Evolutionary conservation across 148 eudicot species (phyloP).

Genomic region (Pharnaceum exiguum): DNA sequence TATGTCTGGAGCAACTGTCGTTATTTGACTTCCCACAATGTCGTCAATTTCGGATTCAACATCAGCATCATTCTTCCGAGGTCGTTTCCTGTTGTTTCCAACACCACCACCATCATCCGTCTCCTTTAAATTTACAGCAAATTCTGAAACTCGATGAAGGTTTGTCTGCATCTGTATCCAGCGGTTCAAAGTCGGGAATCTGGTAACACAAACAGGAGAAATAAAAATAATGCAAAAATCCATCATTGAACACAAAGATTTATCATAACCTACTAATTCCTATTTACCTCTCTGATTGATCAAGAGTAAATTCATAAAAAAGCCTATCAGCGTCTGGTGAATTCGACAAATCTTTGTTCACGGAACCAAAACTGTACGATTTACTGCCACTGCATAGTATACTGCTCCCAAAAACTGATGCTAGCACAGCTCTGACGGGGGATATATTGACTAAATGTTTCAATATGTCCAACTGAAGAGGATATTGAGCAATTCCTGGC

Average conservation of each 20-base stretch:
- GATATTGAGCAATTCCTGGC: conserved; percentile 71
- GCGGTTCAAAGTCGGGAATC: conserved; percentile 96
- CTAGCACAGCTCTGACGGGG: conserved; percentile 91
- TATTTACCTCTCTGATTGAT: conserved; percentile 88
- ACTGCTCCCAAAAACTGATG: conserved; percentile 93
- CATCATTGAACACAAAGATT: not conserved
- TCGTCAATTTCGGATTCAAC: conserved; percentile 80
- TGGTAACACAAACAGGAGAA: conserved; percentile 34
- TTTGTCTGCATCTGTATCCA: conserved; percentile 99
- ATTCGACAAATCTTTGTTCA: conserved; percentile 54
- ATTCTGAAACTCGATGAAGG: conserved; percentile 90
- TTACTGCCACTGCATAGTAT: conserved; percentile 68
- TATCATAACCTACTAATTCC: conserved; percentile 2
- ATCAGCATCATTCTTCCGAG: conserved; percentile 73
- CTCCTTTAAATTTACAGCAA: conserved; percentile 58
- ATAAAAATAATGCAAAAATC: too few species aligned
- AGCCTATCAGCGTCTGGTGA: conserved; percentile 77
- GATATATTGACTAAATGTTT: conserved; percentile 92
- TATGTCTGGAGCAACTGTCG: conserved; percentile 35
- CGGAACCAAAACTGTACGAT: conserved; percentile 53
- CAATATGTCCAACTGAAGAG: conserved; percentile 84
- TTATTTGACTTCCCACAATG: conserved; percentile 32
- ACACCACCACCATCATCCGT: conserved; percentile 31
- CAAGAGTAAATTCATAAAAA: conserved; percentile 94
- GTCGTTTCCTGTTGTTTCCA: conserved; percentile 44